phyloP scores from a whole-genome alignment of 768 basidiomycete species.

The Cytidiella melzeri region DNA sequence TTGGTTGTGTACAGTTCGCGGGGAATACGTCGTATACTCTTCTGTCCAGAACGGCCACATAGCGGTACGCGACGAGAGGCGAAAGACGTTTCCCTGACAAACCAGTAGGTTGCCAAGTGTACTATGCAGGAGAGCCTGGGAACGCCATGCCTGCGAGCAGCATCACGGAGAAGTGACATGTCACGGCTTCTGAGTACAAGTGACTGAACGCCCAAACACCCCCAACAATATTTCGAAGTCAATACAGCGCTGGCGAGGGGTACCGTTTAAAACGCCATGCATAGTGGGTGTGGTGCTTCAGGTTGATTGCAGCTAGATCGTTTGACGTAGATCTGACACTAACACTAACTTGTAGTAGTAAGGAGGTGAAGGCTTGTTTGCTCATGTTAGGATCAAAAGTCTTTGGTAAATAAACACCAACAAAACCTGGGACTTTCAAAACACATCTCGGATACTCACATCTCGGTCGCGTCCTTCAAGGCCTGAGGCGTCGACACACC shows the following conservation, averaged over 20 bases:
- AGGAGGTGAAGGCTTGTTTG: not conserved
- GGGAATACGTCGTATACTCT: slow-evolving; percentile 9
- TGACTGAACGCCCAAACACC: not conserved
- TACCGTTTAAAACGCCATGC: not conserved
- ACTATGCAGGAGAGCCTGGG: too few species aligned
- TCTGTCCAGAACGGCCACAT: slow-evolving; percentile 20
- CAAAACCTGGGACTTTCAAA: not conserved
- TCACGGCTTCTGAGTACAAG: too few species aligned
- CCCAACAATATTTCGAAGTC: not conserved
- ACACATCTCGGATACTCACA: not conserved
- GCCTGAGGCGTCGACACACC: not conserved
- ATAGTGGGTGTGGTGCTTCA: not conserved
- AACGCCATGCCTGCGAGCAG: too few species aligned
- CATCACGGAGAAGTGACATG: too few species aligned
- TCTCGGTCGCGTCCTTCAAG: not conserved
- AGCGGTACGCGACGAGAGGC: too few species aligned
- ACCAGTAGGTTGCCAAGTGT: too few species aligned
- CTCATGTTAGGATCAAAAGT: slow-evolving; percentile 2
- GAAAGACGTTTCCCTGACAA: too few species aligned
- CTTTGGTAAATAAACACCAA: slow-evolving; percentile 1
- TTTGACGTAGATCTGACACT: not conserved
- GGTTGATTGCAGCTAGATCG: not conserved
- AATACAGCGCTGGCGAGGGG: not conserved
- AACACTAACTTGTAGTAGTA: not conserved
- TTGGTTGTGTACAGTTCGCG: slow-evolving; percentile 6